Evolutionary conservation across 1,284 basidiomycete genomes (phyloP).

Genomic region (Boletus austroedulis): DNA sequence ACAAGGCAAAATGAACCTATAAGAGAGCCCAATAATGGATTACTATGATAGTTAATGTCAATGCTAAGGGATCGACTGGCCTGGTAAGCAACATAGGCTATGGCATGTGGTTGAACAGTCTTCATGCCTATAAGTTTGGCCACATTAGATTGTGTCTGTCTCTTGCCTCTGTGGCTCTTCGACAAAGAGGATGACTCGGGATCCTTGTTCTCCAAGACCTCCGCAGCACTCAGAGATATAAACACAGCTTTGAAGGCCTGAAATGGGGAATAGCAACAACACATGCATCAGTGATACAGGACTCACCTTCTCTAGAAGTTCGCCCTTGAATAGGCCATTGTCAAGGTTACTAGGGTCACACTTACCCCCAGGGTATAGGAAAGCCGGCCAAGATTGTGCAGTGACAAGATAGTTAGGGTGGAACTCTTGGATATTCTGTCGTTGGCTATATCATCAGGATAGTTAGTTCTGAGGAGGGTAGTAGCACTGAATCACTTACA

Average conservation of each 20-base stretch:
- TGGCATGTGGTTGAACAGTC: not conserved
- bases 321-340: not conserved
- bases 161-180: not conserved
- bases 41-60: not conserved
- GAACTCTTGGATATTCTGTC: not conserved
- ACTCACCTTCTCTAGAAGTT: not conserved
- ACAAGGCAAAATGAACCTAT: conserved; percentile 1
- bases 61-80: not conserved
- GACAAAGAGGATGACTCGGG: not conserved
- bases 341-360: not conserved
- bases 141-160: not conserved
- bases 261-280: too few relatives aligned
- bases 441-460: not conserved
- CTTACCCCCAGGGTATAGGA: not conserved
- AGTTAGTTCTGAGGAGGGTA: not conserved
- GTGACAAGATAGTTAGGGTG: not conserved
- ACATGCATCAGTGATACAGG: too few relatives aligned
- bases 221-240: too few relatives aligned
- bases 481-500: not conserved
- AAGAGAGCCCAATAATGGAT: not conserved
- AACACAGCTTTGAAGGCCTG: too few relatives aligned
- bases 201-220: not conserved
- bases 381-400: not conserved
- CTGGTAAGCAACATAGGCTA: not conserved
- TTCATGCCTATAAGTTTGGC: not conserved